Conservation (phyloP, 495 filamentous ascomycete genomes). For the Clavariopsis aquatica region DNA sequence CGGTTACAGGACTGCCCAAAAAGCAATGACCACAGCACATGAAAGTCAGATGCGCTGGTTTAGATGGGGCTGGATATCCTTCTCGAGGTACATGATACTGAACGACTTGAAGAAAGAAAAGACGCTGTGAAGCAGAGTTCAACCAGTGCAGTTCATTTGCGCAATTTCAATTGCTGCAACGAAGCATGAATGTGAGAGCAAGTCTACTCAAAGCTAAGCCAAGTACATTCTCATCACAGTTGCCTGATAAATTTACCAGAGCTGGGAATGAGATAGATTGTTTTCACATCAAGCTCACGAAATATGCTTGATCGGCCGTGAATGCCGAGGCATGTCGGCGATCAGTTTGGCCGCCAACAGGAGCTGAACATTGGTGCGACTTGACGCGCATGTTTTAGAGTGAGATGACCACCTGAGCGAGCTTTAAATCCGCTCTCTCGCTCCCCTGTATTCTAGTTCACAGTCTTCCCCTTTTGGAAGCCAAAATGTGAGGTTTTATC, state of each 20-base stretch:
- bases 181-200: not conserved
- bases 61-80: constrained; percentile 88
- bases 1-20: constrained; percentile 67
- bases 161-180: not conserved
- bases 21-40: constrained; percentile 85
- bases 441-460: not conserved
- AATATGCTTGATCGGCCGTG: not conserved
- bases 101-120: constrained; percentile 81
- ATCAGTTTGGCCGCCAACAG: not conserved
- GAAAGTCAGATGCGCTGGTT: constrained; percentile 99
- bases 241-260: not conserved
- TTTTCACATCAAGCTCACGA: not conserved
- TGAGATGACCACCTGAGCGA: not conserved
- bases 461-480: not conserved
- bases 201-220: not conserved
- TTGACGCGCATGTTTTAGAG: not conserved
- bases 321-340: not conserved
- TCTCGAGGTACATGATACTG: constrained; percentile 92
- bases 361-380: constrained; percentile 10
- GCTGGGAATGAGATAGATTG: not conserved
- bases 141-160: not conserved
- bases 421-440: not conserved
- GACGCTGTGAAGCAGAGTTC: constrained; percentile 19
- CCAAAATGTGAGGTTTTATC: not conserved
- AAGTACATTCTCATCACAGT: not conserved